phyloP scores from a whole-genome alignment of 1,284 basidiomycete species.

The Austroboletus rostrupii region DNA sequence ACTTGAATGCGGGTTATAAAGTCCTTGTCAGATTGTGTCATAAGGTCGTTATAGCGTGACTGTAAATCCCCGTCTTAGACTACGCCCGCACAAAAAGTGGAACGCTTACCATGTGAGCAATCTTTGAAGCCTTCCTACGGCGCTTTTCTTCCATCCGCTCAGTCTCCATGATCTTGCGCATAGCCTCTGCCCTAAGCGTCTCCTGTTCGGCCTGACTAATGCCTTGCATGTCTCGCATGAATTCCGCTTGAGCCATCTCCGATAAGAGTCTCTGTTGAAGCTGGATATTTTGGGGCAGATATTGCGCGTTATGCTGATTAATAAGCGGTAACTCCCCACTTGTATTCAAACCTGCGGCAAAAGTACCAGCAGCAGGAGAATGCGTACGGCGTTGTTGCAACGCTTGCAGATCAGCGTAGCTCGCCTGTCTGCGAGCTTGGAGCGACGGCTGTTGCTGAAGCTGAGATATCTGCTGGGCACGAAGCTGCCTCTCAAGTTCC shows the following conservation, averaged over 20 bases:
- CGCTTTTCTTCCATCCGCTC: conserved; percentile 83
- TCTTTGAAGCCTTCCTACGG: conserved; percentile 76
- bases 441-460: conserved; percentile 43
- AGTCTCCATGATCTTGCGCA: conserved; percentile 83
- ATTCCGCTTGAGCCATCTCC: conserved; percentile 68
- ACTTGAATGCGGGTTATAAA: conserved; percentile 99
- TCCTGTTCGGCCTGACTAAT: conserved; percentile 62
- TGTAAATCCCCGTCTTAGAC: conserved; percentile 29
- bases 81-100: conserved; percentile 3
- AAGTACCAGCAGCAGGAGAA: conserved; percentile 46
- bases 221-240: conserved; percentile 58
- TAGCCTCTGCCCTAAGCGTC: conserved; percentile 67
- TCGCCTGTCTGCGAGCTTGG: conserved; percentile 38
- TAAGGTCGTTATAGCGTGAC: conserved; percentile 96
- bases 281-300: conserved; percentile 59
- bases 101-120: conserved; percentile 71
- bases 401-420: conserved; percentile 28
- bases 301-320: conserved; percentile 46
- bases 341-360: conserved; percentile 16
- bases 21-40: conserved; percentile 99
- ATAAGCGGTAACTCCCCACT: conserved; percentile 29
- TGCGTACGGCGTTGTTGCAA: conserved; percentile 38
- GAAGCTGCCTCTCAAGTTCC: conserved; percentile 58
- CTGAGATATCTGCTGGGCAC: conserved; percentile 45
- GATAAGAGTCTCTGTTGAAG: conserved; percentile 68